These are phyloP conservation scores for Alternaria infectoria DNA, from an alignment of 2,329 filamentous ascomycete genomes.

Conservation along the genomic window DNA sequence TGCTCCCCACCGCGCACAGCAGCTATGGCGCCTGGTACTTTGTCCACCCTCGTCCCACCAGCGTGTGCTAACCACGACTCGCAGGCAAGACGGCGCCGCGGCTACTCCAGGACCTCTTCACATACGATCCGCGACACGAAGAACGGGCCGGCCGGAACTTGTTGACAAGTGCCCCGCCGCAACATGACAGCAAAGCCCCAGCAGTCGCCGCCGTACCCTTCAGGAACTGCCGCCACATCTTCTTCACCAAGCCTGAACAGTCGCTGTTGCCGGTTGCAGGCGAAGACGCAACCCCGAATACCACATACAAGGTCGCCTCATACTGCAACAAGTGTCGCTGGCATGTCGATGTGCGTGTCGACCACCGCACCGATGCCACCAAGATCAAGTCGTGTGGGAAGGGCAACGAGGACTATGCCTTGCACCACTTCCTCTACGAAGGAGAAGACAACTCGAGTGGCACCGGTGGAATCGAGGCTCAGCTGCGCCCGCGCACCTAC, in stretches of 20 bases:
- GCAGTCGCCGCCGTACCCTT: constrained; percentile 44
- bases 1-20: constrained; percentile 4
- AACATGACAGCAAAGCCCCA: constrained; percentile 51
- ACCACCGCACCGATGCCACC: constrained; percentile 54
- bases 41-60: background rate
- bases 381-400: constrained; percentile 50
- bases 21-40: constrained; percentile 33
- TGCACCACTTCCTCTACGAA: constrained; percentile 65
- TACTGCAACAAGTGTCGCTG: constrained; percentile 67
- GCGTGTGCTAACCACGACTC: constrained; percentile 27
- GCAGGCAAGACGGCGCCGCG: constrained; percentile 58
- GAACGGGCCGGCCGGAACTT: constrained; percentile 58
- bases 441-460: constrained; percentile 21
- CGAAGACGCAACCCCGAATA: constrained; percentile 44
- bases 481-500: constrained; percentile 33
- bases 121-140: constrained; percentile 59
- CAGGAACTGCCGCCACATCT: constrained; percentile 64
- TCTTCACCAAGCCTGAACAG: constrained; percentile 63
- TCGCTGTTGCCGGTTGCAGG: constrained; percentile 56
- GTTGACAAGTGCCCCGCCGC: constrained; percentile 64
- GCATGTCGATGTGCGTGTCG: constrained; percentile 65
- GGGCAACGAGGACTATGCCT: constrained; percentile 55
- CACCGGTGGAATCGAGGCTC: constrained; percentile 19
- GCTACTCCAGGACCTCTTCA: constrained; percentile 59
- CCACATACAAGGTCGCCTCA: constrained; percentile 63